Base-by-base conservation (phyloP, 192 early-diverging fungal genomes). In the Piromyces finnis region DNA sequence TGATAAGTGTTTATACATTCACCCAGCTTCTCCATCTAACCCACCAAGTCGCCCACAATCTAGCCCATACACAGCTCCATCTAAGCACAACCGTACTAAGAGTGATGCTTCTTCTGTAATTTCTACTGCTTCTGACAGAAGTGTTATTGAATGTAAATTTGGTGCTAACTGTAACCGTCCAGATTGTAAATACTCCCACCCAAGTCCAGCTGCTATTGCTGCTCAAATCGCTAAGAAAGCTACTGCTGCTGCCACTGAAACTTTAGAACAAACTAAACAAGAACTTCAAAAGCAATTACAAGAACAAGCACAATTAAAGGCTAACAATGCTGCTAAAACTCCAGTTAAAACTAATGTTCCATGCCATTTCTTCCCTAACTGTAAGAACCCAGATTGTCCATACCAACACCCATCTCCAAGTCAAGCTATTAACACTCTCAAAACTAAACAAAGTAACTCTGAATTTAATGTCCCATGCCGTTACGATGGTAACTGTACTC, bases 171-270 rank as follows among this genome's bases (percentile, higher is more conserved):
- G 86, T 77, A 83, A 84, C 15, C 80, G 81, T 29, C 78, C 84
- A 36, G 84, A 85, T 12, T 87, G 84, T 80, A 78, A 30, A 13
- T 87, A 82, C 81, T 80, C 77, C n/a, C 86, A 87, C 82, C 84
- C 84, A n/a, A 86, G 81, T 22, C 84, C 84, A 30, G 84, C 84
- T 81, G 84, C 80, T 77, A 39, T 84, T 83, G 82, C 82, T 27
- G 51, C 51, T 68, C 51, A 68, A 68, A 68, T 68, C n/a, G 51
- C 51, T 9, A 68, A 68, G 51, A 68, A 68, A 6, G 51, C 51
- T 68, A 68, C 51, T 68, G 51, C 51, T 27, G 51, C 51, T 17
- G 51, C 51, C 9, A 68, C 51, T n/a, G 51, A 68, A 68, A 68
- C 51, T 68, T 68, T 68, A 68, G 51, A 68, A 68, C 51, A 68